Evolutionary conservation across 2,329 filamentous ascomycete genomes (phyloP), one percentile per base, ranked within the genome.

Genomic region (Monilinia aucupariae): DNA sequence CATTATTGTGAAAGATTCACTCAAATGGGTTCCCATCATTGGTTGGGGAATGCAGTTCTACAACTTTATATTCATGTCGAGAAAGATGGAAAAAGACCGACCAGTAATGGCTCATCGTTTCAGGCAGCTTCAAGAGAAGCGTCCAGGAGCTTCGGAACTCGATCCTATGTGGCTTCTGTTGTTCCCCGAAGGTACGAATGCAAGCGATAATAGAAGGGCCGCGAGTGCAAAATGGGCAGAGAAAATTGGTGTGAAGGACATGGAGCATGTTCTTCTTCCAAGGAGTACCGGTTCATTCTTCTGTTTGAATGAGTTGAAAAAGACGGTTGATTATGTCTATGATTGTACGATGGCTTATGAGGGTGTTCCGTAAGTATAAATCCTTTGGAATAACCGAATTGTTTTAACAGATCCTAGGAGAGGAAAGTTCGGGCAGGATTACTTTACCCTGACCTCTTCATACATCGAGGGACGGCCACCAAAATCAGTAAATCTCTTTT

Each of bases 291-390:
- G 91, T 55, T 83, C 89, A 66, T 88, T 84, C 68, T 96, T 92
- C 72, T 92, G 89, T 69, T 76, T 96, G 50, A 86, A 87, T 66
- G 87, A 96, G 74, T 78, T 96, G 17, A 84, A 85, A 69, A 84
- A 82, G 10, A 87, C 87, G 0, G 85, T 92, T 0, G 89, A 94
- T 13, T 96, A 90, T 77, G 79, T 96, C 0, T 96, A 96, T 70
- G 91, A 96, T 76, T 97, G 92, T 75, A 97, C 94, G 0, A 88
- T 99, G 63, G 92, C 91, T 5, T 99, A 99, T 73, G 93, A 97
- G 76, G 93, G 94, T 17, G 85, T 96, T 50, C 90, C 90, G 88
- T 93, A 83, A 81, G 91, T 20, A 50, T 8, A 60, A 13, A 64
- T 25, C 30, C 45, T 39, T 61, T 47, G 32, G 27, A 56, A 59